Evolutionary conservation across 1,139 yeast species (phyloP), one percentile per base, ranked within the genome.

Genomic region (Taphrina deformans): DNA sequence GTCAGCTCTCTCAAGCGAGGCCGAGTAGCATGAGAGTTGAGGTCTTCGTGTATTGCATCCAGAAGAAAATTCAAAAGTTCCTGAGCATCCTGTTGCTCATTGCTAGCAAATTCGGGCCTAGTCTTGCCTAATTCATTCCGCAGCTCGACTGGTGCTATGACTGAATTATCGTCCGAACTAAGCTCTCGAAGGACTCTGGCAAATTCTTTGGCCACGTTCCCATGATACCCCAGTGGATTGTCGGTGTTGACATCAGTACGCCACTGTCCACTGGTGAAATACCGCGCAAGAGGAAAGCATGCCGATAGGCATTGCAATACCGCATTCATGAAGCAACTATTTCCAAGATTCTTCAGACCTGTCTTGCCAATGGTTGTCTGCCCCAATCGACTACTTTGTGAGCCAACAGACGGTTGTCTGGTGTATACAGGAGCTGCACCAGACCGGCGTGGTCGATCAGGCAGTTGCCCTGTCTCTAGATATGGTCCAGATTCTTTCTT

Each of bases 281-380:
- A 76, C 24, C 75, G 74, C 1, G 82, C 76, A 18, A 84, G 72
- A 60, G 79, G 79, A 6, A 79, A 77, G 0, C 85, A 82, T 1
- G 85, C 85, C 9, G 82, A 75, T 41, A 93, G 77, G 73, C 98
- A 92, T 75, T 93, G 99, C 18, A 93, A 76, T 66, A 93, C 83
- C 72, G 97, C 89, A 75, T 93, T 93, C 86, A 93, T 87, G 75
- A 93, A 93, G 75, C 99, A 93, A 0, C 97, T 88, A 72, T 91
- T 93, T 0, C 98, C 97, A 69, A 89, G 80, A 73, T 93, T 93
- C 60, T 82, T 82, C 40, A 93, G 78, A 0, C 97, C 96, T 0
- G 84, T 80, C 12, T 79, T 75, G 24, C 70, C 70, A n/a, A 65
- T 66, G 9, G 66, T 64, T 16, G 65, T 65, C 33, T 66, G 67